Base-by-base conservation (phyloP, 768 basidiomycete genomes). In the Boletellus emodensis region DNA sequence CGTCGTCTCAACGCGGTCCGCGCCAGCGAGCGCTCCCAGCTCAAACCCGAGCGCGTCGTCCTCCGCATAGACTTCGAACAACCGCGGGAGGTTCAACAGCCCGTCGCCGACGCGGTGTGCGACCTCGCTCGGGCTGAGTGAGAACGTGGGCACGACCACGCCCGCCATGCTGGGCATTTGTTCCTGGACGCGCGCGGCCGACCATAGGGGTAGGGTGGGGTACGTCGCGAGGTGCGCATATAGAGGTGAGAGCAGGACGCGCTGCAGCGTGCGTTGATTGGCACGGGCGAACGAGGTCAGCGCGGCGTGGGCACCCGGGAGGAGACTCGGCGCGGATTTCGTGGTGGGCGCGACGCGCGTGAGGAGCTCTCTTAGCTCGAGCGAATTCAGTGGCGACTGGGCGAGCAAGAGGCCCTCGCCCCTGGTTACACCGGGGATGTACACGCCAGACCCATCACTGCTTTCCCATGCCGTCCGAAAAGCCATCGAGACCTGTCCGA, bases 51-150 rank as follows among this genome's bases (percentile, higher is more conserved):
- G 77, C 10, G 91, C 90, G 53, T 94, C 92, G 64, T 97, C 94
- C 50, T 87, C 85, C 7, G 88, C 90, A 61, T 96, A 95, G 15
- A 94, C 87, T 67, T 98, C 94, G 62, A 98, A 96, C 14, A 98
- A 72, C 49, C 94, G 73, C 2, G 95, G 92, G 3, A 99, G 80
- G 70, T 95, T 96, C 30, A 97, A 75, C 32, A 99, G 71, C n/a
- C 94, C 93, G 62, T 98, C 96, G 3, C 90, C 89, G 30, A 97
- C 85, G 50, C 84, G 83, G 52, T 94, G 89, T 53, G 96, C 85
- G 4, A 80, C 83, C 47, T 92, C 90, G 48, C 85, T 95, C 1
- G 94, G 94, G 10, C 90, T 90, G 12, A 97, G 76, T 1, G 94
- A 96, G 72, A 99, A 99, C 6, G 82, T 90, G 2, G 96, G 96